These are phyloP conservation scores for Nemophila menziesii DNA, from an alignment of 257 asterid genomes.

Conservation along the genomic window DNA sequence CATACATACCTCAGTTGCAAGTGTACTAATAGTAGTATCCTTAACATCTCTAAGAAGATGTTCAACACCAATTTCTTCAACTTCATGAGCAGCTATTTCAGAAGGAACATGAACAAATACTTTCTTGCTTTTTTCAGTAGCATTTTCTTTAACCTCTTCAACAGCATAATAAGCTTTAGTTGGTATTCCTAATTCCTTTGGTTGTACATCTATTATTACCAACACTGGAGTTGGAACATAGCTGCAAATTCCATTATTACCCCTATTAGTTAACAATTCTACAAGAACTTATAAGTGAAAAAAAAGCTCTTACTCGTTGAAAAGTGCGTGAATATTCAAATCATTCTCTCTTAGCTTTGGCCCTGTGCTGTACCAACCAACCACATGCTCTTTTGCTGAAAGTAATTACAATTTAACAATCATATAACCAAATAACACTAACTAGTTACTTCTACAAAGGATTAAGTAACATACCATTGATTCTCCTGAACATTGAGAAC, in stretches of 20 bases:
- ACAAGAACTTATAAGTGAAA: not conserved
- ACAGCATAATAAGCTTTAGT: constrained; percentile 93
- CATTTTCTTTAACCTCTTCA: constrained; percentile 96
- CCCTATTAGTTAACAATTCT: not conserved
- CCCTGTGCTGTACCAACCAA: constrained; percentile 99
- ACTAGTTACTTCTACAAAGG: constrained; percentile 6
- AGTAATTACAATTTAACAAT: constrained; percentile 14
- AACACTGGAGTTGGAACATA: constrained; percentile 81
- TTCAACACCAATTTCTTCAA: constrained; percentile 98
- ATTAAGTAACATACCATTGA: constrained; percentile 43
- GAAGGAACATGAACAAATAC: constrained; percentile 93
- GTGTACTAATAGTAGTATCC: constrained; percentile 91
- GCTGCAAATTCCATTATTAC: constrained; percentile 28
- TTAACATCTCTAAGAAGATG: constrained; percentile 92
- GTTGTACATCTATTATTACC: constrained; percentile 88
- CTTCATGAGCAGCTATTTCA: constrained; percentile 98
- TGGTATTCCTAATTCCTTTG: constrained; percentile 86
- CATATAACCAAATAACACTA: not conserved
- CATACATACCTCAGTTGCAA: constrained; percentile 89
- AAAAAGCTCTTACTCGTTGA: constrained; percentile 52
- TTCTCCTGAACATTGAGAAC: constrained; percentile 94
- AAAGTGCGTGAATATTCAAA: constrained; percentile 59
- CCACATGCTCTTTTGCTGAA: constrained; percentile 96
- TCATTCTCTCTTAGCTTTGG: constrained; percentile 88
- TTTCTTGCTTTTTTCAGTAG: constrained; percentile 95